phyloP scores from a whole-genome alignment of 306 rosid species.

The Sechiopsis laciniata region DNA sequence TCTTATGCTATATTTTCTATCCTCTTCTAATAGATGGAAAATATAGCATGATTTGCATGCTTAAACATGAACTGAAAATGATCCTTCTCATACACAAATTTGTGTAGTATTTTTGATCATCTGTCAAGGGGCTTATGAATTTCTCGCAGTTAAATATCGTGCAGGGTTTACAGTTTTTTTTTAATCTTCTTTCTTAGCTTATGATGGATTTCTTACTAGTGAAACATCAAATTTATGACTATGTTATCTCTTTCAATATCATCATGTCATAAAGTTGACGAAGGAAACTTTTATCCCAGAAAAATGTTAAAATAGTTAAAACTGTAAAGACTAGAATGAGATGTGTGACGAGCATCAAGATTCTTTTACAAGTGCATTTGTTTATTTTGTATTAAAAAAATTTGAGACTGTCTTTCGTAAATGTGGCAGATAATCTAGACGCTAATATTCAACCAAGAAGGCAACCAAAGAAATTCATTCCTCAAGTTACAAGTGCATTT shows the following conservation, averaged over 20 bases:
- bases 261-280: background rate
- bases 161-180: background rate
- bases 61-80: background rate
- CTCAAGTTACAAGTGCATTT: constrained; percentile 34
- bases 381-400: background rate
- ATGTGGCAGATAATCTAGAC: constrained; percentile 45
- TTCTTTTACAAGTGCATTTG: too few species aligned
- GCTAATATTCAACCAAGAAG: constrained; percentile 36
- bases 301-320: constrained; percentile 8
- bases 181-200: too few species aligned
- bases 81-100: background rate
- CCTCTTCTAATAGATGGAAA: constrained; percentile 3
- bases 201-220: background rate
- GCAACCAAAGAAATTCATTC: constrained; percentile 35
- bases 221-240: background rate
- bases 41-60: background rate
- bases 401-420: constrained; percentile 4
- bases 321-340: background rate
- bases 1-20: background rate
- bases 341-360: too few species aligned
- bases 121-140: background rate
- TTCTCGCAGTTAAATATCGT: background rate
- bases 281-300: background rate
- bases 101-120: background rate
- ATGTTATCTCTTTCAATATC: background rate